These are phyloP conservation scores for Lactarius hengduanensis DNA, from an alignment of 768 basidiomycete genomes.

Conservation along the genomic window DNA sequence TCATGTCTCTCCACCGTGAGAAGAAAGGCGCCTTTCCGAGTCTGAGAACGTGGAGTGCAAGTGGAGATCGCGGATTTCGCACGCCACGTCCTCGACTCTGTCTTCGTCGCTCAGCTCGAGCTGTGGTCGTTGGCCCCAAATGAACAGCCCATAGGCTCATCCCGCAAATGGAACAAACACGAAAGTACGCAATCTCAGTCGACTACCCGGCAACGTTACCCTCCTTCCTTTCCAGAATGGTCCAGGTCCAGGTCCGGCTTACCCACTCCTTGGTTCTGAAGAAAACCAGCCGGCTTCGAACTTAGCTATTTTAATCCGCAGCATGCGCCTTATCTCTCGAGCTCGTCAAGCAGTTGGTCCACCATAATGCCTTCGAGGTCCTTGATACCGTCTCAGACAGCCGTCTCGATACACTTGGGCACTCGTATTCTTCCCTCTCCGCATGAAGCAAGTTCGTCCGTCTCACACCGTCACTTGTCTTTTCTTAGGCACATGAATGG, in stretches of 20 bases:
- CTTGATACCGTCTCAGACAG: conserved; percentile 10
- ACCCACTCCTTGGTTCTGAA: neutral
- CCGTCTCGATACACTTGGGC: neutral
- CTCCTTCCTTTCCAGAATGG: neutral
- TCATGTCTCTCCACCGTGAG: no score
- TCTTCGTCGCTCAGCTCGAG: neutral
- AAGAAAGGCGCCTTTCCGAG: no score
- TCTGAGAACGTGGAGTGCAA: no score
- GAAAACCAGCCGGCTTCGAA: conserved; percentile 1
- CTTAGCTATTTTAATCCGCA: neutral
- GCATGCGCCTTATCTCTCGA: neutral
- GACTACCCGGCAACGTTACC: neutral
- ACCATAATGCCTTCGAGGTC: conserved; percentile 15
- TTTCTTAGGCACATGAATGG: conserved; percentile 6
- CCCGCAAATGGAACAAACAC: neutral
- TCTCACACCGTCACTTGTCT: neutral
- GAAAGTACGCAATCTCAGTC: neutral
- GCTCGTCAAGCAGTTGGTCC: neutral
- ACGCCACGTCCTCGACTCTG: no score
- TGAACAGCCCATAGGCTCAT: neutral
- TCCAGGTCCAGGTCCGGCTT: neutral
- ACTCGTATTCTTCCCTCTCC: neutral
- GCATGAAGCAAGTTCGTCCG: neutral
- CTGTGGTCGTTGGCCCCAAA: neutral
- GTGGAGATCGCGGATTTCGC: no score